Percentiles rank a stretch among this genome's conserved stretches.
Conservation (phyloP, 768 basidiomycete genomes). For the Naganishia vishniacii region DNA sequence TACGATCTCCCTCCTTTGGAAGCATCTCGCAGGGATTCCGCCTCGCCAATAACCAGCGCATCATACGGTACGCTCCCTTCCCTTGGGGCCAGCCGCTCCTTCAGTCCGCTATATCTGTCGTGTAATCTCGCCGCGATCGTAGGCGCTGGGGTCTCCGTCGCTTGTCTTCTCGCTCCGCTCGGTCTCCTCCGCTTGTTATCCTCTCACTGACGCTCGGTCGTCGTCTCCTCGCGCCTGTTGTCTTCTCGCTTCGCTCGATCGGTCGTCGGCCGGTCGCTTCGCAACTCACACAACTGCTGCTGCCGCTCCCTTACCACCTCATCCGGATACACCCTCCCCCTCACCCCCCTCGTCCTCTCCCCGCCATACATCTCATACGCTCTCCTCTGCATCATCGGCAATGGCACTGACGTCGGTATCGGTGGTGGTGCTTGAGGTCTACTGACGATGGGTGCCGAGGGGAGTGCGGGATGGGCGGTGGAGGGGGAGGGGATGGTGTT, state of each 20-base stretch:
- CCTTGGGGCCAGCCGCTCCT: too few species aligned
- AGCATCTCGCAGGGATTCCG: too few species aligned
- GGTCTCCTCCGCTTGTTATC: too few species aligned
- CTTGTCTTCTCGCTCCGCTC: too few species aligned
- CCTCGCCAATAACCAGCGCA: too few species aligned
- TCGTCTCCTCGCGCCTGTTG: neutral
- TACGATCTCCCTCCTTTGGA: too few species aligned
- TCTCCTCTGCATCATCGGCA: neutral
- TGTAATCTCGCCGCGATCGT: too few species aligned
- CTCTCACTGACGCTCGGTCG: too few species aligned
- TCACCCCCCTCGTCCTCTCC: neutral
- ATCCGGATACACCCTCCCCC: conserved; percentile 10
- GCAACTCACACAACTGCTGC: conserved; percentile 1
- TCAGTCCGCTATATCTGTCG: too few species aligned
- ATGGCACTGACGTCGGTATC: too few species aligned
- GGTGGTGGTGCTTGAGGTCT: neutral
- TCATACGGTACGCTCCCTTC: too few species aligned
- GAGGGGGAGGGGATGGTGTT: neutral
- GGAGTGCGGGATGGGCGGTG: neutral
- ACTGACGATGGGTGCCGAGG: neutral
- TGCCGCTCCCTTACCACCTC: conserved; percentile 9
- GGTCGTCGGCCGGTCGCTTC: neutral
- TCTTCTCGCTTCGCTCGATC: neutral
- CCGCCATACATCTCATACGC: neutral
- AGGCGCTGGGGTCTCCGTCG: too few species aligned